phyloP scores from a whole-genome alignment of 306 rosid genomes.

The Hippophae gyantsensis region DNA sequence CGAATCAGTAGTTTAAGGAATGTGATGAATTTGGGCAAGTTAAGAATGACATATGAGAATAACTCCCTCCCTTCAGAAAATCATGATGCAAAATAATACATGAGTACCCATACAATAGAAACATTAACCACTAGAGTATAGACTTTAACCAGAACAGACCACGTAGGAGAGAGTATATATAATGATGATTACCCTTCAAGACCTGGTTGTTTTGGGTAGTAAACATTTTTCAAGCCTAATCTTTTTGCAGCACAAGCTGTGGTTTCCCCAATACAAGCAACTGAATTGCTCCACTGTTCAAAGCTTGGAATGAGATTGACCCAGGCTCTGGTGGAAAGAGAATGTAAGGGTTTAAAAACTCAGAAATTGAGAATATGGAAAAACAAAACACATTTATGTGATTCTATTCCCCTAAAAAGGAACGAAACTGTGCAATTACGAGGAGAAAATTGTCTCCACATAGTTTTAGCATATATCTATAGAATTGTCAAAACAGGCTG shows the following conservation, averaged over 20 bases:
- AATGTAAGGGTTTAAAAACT: constrained; percentile 1
- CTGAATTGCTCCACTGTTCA: constrained; percentile 49
- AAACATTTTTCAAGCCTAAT: constrained; percentile 71
- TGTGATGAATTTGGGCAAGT: too few species aligned
- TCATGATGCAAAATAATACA: too few species aligned
- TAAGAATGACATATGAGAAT: too few species aligned
- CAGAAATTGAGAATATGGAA: neutral
- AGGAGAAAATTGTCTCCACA: too few species aligned
- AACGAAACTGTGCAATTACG: neutral
- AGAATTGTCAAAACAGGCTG: neutral
- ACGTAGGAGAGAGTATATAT: constrained; percentile 3
- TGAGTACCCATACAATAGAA: neutral
- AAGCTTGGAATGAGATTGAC: constrained; percentile 48
- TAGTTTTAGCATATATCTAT: too few species aligned
- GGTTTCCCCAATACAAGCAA: constrained; percentile 98
- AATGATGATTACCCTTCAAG: constrained; percentile 71
- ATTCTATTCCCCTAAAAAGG: neutral
- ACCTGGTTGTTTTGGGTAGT: constrained; percentile 71
- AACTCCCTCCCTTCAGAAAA: too few species aligned
- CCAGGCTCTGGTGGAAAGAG: constrained; percentile 69
- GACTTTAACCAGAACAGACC: neutral
- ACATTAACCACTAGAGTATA: neutral
- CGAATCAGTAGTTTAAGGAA: too few species aligned
- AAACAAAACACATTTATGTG: neutral
- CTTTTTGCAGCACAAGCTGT: constrained; percentile 71